Percentiles rank a stretch among this genome's conserved stretches.
phyloP scores from a whole-genome alignment of 768 basidiomycete species.

The Mycena belliarum region DNA sequence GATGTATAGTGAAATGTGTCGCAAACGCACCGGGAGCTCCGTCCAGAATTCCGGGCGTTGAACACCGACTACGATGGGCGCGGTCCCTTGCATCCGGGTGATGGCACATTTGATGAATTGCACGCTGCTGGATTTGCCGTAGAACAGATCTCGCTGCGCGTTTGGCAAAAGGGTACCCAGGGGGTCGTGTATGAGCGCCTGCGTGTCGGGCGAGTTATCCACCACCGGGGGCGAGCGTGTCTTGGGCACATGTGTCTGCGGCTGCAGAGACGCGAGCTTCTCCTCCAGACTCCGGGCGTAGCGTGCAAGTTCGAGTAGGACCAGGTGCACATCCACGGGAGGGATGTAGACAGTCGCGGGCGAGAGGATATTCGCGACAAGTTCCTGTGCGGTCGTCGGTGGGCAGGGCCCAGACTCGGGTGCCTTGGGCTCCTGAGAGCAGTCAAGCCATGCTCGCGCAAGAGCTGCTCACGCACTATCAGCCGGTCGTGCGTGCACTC shows the following conservation, averaged over 20 bases:
- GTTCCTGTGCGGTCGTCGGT: not conserved
- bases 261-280: not conserved
- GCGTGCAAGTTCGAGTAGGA: conserved; percentile 10
- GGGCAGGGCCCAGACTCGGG: no score
- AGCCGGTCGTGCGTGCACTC: conserved; percentile 56
- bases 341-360: conserved; percentile 1
- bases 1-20: not conserved
- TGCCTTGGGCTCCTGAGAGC: no score
- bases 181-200: not conserved
- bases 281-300: conserved; percentile 18
- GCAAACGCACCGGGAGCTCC: conserved; percentile 1
- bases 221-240: not conserved
- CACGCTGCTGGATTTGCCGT: conserved; percentile 8
- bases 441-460: no score
- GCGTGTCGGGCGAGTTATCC: not conserved
- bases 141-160: not conserved
- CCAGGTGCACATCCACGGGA: not conserved
- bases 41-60: conserved; percentile 23
- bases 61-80: not conserved
- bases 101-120: conserved; percentile 3
- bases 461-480: not conserved
- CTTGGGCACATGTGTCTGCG: not conserved
- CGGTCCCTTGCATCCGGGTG: not conserved
- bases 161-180: conserved; percentile 14
- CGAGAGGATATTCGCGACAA: conserved; percentile 2